Percentiles rank a stretch among this genome's conserved stretches.
Evolutionary conservation across 768 basidiomycete species (phyloP).

Genomic region (Cystofilobasidium ferigula): DNA sequence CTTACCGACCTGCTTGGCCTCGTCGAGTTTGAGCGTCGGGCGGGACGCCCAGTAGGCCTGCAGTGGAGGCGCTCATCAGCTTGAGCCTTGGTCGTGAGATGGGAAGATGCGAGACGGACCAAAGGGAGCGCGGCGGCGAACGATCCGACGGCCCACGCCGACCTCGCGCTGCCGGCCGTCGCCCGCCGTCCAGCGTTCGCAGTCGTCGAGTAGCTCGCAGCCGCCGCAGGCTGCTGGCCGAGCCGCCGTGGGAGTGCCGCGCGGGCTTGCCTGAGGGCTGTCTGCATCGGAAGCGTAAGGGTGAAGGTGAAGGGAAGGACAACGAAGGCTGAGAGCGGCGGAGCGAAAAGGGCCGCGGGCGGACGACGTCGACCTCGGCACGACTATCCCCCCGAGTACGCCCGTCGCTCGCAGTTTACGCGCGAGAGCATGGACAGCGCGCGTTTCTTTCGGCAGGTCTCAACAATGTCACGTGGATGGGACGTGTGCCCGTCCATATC

Average conservation of each 20-base stretch:
- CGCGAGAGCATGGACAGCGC: too few relatives aligned
- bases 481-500: too few relatives aligned
- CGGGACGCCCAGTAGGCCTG: conserved; percentile 1
- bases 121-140: background rate
- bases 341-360: too few relatives aligned
- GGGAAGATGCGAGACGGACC: background rate
- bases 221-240: background rate
- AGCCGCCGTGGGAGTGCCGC: background rate
- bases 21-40: conserved; percentile 2
- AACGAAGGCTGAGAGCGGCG: too few relatives aligned
- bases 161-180: background rate
- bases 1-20: background rate
- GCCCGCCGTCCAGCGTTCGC: background rate
- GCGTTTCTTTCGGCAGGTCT: too few relatives aligned
- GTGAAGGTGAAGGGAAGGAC: too few relatives aligned
- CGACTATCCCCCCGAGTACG: too few relatives aligned
- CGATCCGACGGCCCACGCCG: conserved; percentile 2
- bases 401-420: too few relatives aligned
- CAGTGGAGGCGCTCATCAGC: background rate
- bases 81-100: background rate
- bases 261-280: background rate
- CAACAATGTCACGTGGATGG: too few relatives aligned
- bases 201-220: background rate
- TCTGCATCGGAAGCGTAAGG: too few relatives aligned
- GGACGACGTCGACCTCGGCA: too few relatives aligned